Percentiles rank a stretch among this genome's conserved stretches.
These are phyloP conservation scores for Ophiostoma ips DNA, from an alignment of 2,329 filamentous ascomycete genomes.

Conservation along the genomic window DNA sequence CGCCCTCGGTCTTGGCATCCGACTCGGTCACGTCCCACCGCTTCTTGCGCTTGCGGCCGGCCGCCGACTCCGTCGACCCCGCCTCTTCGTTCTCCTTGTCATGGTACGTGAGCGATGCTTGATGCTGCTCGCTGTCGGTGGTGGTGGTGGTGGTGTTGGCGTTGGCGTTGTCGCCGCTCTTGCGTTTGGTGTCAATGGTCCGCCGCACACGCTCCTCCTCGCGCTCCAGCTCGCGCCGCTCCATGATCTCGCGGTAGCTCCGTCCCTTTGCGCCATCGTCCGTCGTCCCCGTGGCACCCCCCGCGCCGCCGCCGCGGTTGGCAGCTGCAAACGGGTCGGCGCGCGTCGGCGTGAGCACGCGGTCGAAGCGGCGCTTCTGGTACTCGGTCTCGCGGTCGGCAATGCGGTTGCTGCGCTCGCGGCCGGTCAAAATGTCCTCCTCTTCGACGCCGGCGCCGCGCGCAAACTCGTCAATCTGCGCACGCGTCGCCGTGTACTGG, in stretches of 20 bases:
- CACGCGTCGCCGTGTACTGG: slow-evolving; percentile 86
- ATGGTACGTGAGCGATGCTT: slow-evolving; percentile 61
- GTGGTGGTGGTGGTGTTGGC: slow-evolving; percentile 22
- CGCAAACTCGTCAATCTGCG: slow-evolving; percentile 90
- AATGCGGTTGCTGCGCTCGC: slow-evolving; percentile 84
- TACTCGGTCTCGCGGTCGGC: slow-evolving; percentile 91
- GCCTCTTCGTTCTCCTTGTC: slow-evolving; percentile 60
- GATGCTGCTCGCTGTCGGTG: slow-evolving; percentile 48
- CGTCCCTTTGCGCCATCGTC: slow-evolving; percentile 40
- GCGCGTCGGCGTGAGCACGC: slow-evolving; percentile 70
- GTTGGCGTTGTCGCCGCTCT: slow-evolving; percentile 35
- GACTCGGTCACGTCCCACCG: slow-evolving; percentile 75
- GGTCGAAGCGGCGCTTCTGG: slow-evolving; percentile 87
- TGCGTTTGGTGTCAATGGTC: slow-evolving; percentile 61
- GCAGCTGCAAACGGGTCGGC: slow-evolving; percentile 76
- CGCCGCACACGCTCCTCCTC: slow-evolving; percentile 80
- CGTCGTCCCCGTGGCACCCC: slow-evolving; percentile 20
- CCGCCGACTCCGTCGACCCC: slow-evolving; percentile 48
- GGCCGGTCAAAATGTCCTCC: slow-evolving; percentile 72
- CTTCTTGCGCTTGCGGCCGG: slow-evolving; percentile 75
- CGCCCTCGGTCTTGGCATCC: slow-evolving; percentile 22
- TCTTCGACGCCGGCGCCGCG: slow-evolving; percentile 76
- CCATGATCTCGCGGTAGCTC: slow-evolving; percentile 85
- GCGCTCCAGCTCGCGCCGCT: slow-evolving; percentile 73
- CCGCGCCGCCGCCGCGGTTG: slow-evolving; percentile 54